Evolutionary conservation across 176 grass and related monocot genomes (phyloP), one percentile per base, ranked within the genome.

Genomic region (Oryza meyeriana): DNA sequence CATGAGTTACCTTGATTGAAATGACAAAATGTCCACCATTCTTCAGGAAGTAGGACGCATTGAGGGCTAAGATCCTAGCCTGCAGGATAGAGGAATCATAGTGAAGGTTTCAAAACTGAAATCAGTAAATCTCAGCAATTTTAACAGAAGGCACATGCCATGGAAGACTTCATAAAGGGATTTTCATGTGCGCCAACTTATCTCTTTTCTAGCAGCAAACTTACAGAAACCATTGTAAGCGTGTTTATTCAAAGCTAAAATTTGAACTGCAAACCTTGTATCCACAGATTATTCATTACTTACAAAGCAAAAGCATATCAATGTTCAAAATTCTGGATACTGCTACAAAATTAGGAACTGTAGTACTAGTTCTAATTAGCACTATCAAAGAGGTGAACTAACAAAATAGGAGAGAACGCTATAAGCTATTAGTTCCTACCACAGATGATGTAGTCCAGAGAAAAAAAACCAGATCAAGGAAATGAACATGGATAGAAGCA

Each of bases 21-120:
- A 97, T 97, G 64, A 94, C 94, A 29, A 97, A 97, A 62, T 94
- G 94, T 25, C 90, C 94, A 44, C 92, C 94, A 24, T 92, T 97
- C 90, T 97, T 97, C 85, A 97, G 9, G 35, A 94, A 97, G 69
- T 91, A 97, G 1, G 92, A 94, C 2, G 88, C 92, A 50, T 98
- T 98, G 34, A 94, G 71, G 25, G 92, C 95, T 81, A 98, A 84
- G 32, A 97, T 94, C 77, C 94, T 97, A 81, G 95, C 95, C 95
- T 98, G 90, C 35, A 75, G 35, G 12, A 79, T 4, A 69, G 1
- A 86, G 76, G 3, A 85, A 31, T 4, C 6, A 83, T 16, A 10
- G 74, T 39, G 1, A 66, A 69, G 7, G 25, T 22, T 83, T 5
- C 71, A 22, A 72, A 25, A 10, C 18, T 22, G 16, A 2, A 0